Evolutionary conservation across 176 grass and related monocot species (phyloP).

Genomic region (Puccinellia tenuiflora): DNA sequence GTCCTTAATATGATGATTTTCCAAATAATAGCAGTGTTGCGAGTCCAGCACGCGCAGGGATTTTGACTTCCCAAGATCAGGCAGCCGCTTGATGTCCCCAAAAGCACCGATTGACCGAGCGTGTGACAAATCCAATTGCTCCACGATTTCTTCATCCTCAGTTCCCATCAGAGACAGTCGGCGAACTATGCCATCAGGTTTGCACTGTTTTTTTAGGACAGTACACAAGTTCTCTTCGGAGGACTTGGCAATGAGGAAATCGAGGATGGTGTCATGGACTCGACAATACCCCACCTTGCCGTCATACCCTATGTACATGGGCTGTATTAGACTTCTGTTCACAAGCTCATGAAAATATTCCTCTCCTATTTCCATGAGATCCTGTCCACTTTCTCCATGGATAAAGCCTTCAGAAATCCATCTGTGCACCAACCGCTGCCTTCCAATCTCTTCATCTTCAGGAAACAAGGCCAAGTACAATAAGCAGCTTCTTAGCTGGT

Average conservation of each 20-base stretch:
- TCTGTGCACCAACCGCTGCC: not conserved
- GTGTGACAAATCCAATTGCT: not conserved
- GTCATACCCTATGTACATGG: not conserved
- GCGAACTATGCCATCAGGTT: not conserved
- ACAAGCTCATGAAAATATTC: constrained; percentile 26
- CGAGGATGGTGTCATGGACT: constrained; percentile 29
- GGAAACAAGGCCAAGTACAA: constrained; percentile 24
- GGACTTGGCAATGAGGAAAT: constrained; percentile 16
- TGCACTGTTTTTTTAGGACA: not conserved
- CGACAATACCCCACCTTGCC: not conserved
- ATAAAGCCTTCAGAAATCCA: constrained; percentile 39
- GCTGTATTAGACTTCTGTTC: constrained; percentile 26
- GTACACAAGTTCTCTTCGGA: constrained; percentile 13
- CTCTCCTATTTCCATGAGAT: constrained; percentile 1
- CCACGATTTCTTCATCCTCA: not conserved
- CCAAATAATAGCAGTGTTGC: fast-evolving
- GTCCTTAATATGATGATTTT: not conserved
- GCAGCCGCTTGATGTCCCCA: not conserved
- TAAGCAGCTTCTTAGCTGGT: constrained; percentile 22
- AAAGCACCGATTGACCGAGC: not conserved
- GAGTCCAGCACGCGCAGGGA: constrained; percentile 1
- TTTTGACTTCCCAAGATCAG: not conserved
- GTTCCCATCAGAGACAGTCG: not conserved
- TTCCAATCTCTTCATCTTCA: constrained; percentile 27
- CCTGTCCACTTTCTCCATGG: not conserved